Conservation (phyloP, 225 moss, liverwort and hornwort species). For the Thuidium tamariscinum region DNA sequence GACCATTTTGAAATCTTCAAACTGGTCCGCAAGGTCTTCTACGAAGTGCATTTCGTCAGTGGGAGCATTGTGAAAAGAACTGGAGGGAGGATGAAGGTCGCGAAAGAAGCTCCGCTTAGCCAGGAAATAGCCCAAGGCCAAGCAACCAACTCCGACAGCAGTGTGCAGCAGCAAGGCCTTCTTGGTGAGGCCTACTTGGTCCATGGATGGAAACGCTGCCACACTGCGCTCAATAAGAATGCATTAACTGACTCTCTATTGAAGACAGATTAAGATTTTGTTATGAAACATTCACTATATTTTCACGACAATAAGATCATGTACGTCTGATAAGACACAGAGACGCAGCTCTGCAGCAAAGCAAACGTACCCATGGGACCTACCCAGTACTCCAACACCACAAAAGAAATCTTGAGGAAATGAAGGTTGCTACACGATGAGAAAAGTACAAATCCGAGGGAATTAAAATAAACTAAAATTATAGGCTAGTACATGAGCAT, state of each 20-base stretch:
- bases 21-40: slow-evolving; percentile 69
- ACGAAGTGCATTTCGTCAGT: slow-evolving; percentile 49
- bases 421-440: background rate
- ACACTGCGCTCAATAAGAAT: background rate
- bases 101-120: slow-evolving; percentile 33
- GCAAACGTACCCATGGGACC: background rate
- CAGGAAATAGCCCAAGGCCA: slow-evolving; percentile 63
- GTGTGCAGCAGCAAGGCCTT: slow-evolving; percentile 25
- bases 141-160: slow-evolving; percentile 61
- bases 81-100: background rate
- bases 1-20: slow-evolving; percentile 93
- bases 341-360: background rate
- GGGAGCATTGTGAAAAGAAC: slow-evolving; percentile 3
- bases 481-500: no score
- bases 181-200: slow-evolving; percentile 14
- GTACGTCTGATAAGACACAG: background rate
- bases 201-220: slow-evolving; percentile 1
- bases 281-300: background rate
- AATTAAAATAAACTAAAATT: background rate
- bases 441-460: background rate
- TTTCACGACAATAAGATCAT: background rate
- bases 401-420: no score
- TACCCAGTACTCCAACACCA: background rate
- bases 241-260: background rate
- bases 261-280: background rate